phyloP scores from a whole-genome alignment of 139 green algal genomes.

The Chlamydomonas schloesseri region DNA sequence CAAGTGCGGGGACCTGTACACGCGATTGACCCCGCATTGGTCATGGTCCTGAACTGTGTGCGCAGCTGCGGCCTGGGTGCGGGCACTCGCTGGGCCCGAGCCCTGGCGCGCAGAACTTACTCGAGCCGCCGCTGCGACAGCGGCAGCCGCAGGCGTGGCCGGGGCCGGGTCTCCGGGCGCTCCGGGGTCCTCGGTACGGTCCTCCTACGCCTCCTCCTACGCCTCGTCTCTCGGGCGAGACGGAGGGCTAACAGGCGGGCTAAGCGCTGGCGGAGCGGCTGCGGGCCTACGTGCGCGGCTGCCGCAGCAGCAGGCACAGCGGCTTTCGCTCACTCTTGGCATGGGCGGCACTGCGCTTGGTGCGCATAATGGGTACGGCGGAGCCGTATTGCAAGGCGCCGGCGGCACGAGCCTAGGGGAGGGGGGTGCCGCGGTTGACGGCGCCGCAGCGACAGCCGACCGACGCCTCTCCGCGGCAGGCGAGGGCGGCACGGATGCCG shows the following conservation, averaged over 20 bases:
- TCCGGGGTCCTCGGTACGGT: neutral
- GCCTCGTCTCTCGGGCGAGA: neutral
- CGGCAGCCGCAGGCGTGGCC: neutral
- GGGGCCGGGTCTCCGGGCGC: neutral
- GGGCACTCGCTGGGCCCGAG: neutral
- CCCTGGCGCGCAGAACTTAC: slow-evolving; percentile 7
- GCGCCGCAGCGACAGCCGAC: no score
- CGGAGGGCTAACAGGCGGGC: neutral
- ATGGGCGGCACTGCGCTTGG: neutral
- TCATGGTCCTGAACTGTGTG: no score
- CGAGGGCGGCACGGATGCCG: neutral
- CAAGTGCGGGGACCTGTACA: no score
- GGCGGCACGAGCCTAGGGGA: no score
- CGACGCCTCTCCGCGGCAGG: neutral
- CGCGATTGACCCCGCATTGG: no score
- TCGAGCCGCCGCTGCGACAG: neutral
- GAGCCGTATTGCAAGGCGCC: no score
- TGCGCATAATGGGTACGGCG: no score
- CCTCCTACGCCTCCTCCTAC: neutral
- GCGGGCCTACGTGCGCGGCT: neutral
- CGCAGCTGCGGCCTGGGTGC: slow-evolving; percentile 25
- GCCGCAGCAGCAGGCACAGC: neutral
- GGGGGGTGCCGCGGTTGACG: no score
- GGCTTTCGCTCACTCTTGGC: neutral
- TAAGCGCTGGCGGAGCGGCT: neutral